phyloP scores from a whole-genome alignment of 805 yeast species.

The Jamesozyma lodderae region DNA sequence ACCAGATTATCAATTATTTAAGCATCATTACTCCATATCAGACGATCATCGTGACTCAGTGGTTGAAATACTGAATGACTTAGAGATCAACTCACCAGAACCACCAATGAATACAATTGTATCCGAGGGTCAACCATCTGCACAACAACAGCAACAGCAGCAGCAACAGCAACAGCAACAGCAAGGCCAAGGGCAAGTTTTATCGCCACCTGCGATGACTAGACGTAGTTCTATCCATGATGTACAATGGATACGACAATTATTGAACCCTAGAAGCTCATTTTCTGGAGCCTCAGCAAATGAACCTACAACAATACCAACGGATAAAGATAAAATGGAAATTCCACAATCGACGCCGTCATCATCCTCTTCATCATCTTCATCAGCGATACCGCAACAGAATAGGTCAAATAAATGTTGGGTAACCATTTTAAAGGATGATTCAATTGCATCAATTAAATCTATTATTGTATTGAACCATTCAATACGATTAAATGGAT shows the following conservation, averaged over 20 bases:
- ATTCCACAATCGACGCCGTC: too few species aligned
- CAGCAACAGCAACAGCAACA: neutral
- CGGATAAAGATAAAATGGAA: too few species aligned
- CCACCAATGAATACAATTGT: neutral
- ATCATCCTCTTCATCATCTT: too few species aligned
- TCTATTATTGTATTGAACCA: conserved; percentile 20
- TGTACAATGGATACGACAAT: conserved; percentile 27
- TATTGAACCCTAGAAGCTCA: conserved; percentile 30
- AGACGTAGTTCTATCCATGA: conserved; percentile 28
- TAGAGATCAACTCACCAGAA: conserved; percentile 9
- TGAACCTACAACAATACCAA: conserved; percentile 10
- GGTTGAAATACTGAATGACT: conserved; percentile 16
- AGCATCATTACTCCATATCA: conserved; percentile 23
- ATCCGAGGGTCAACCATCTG: neutral
- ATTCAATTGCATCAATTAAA: conserved; percentile 15
- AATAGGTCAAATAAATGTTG: conserved; percentile 13
- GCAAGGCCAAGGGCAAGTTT: neutral
- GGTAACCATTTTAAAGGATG: conserved; percentile 23
- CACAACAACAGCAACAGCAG: too few species aligned
- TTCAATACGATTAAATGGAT: conserved; percentile 16
- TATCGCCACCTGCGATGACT: neutral
- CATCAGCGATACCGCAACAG: neutral
- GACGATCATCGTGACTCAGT: conserved; percentile 19
- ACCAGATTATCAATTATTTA: conserved; percentile 18
- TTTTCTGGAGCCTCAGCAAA: conserved; percentile 24